These are phyloP conservation scores for Nigrospora sphaerica DNA, from an alignment of 2,329 filamentous ascomycete species.

Conservation along the genomic window DNA sequence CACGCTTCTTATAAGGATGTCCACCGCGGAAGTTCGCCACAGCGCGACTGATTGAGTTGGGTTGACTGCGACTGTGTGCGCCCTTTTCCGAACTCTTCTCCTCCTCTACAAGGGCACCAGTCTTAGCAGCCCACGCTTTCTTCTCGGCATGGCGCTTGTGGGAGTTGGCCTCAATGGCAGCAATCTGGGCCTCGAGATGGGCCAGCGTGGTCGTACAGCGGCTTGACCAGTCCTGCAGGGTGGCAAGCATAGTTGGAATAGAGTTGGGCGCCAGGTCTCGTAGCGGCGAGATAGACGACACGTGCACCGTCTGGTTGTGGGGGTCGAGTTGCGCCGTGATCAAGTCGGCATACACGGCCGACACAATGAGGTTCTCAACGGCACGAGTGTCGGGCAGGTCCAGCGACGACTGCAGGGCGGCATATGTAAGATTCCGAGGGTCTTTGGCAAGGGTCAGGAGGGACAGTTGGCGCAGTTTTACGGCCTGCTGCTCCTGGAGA, in stretches of 20 bases:
- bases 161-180: constrained; percentile 54
- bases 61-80: constrained; percentile 16
- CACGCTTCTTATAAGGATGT: constrained; percentile 7
- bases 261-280: constrained; percentile 75
- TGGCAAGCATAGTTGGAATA: constrained; percentile 59
- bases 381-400: constrained; percentile 59
- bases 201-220: constrained; percentile 68
- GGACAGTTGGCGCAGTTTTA: constrained; percentile 87
- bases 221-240: constrained; percentile 68
- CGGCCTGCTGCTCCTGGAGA: constrained; percentile 64
- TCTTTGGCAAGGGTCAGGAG: constrained; percentile 74
- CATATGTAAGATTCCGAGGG: constrained; percentile 64
- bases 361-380: constrained; percentile 81
- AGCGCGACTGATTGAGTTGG: constrained; percentile 14
- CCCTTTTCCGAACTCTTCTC: constrained; percentile 24
- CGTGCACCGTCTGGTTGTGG: constrained; percentile 62
- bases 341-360: constrained; percentile 79
- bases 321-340: constrained; percentile 80
- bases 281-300: constrained; percentile 75
- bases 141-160: constrained; percentile 43
- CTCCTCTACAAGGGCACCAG: constrained; percentile 42
- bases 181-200: constrained; percentile 71
- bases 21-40: constrained; percentile 6
- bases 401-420: constrained; percentile 58
- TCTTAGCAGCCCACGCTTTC: constrained; percentile 35